Percentiles rank a stretch among this genome's conserved stretches.
Evolutionary conservation across 306 rosid species (phyloP).

Genomic region (Herpetospermum pedunculosum): DNA sequence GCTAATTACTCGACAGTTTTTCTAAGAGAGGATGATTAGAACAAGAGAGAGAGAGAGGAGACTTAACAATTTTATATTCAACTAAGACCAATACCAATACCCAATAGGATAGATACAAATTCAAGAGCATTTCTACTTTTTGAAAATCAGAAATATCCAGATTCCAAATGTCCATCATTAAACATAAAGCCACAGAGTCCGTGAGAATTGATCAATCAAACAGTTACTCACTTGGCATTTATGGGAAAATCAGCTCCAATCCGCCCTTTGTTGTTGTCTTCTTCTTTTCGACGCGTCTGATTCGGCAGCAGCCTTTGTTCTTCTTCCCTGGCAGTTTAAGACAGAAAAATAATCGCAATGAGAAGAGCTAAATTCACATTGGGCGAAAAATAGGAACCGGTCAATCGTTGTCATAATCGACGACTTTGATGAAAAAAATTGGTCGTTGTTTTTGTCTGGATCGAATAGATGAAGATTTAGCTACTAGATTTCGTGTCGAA

Average conservation of each 20-base stretch:
- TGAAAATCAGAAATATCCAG: not conserved
- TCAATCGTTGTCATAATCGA: not conserved
- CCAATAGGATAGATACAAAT: too few species aligned
- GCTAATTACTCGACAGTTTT: too few species aligned
- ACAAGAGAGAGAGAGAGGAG: not conserved
- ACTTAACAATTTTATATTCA: not conserved
- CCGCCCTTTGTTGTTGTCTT: not conserved
- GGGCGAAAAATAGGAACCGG: not conserved
- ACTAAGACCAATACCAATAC: not conserved
- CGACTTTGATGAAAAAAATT: not conserved
- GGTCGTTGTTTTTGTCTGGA: not conserved
- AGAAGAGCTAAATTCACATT: not conserved
- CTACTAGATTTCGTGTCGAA: not conserved
- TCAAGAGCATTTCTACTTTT: not conserved
- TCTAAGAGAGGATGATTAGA: not conserved
- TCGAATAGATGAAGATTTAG: not conserved
- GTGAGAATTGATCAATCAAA: not conserved
- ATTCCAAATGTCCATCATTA: not conserved
- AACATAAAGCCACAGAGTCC: not conserved
- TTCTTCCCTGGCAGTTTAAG: not conserved
- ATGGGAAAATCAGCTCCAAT: not conserved
- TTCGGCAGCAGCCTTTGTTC: not conserved
- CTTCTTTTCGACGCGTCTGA: not conserved
- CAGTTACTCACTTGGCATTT: slow-evolving; percentile 1
- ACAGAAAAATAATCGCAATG: not conserved